These are phyloP conservation scores for Hamiltosporidium tvaerminnensis DNA, from an alignment of 371 early-diverging fungal genomes.

Conservation along the genomic window DNA sequence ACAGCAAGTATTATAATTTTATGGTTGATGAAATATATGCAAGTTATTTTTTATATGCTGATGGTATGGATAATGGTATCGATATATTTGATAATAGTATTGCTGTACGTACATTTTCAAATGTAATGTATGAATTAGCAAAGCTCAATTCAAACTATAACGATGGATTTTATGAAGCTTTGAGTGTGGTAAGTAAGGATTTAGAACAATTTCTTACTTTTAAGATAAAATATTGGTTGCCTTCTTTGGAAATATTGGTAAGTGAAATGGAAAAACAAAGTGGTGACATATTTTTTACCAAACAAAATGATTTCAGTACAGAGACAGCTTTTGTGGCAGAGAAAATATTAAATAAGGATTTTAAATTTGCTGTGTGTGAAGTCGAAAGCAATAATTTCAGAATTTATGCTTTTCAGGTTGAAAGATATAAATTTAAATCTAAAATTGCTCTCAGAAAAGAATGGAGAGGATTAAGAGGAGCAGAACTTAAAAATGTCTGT, in stretches of 20 bases:
- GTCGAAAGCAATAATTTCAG: conserved; percentile 5
- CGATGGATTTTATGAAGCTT: conserved; percentile 23
- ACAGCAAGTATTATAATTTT: conserved; percentile 1
- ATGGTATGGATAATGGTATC: conserved; percentile 51
- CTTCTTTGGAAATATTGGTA: neutral
- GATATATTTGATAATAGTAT: neutral
- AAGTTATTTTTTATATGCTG: conserved; percentile 40
- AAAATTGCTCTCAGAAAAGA: conserved; percentile 32
- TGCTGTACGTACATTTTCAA: no score
- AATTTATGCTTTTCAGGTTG: conserved; percentile 20
- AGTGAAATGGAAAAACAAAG: no score
- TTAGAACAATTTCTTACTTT: conserved; percentile 23
- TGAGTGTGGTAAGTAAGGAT: conserved; percentile 35
- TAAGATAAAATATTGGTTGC: conserved; percentile 10
- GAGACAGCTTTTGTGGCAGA: conserved; percentile 21
- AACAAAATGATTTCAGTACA: no score
- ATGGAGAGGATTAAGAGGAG: conserved; percentile 44
- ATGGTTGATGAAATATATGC: conserved; percentile 34
- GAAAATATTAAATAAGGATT: conserved; percentile 13
- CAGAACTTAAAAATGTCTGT: conserved; percentile 17
- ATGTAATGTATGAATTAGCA: no score
- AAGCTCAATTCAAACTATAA: no score
- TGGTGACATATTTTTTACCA: no score
- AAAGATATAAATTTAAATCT: conserved; percentile 13
- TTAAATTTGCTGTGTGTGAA: conserved; percentile 27